Evolutionary conservation across 2,329 filamentous ascomycete genomes (phyloP), one percentile per base, ranked within the genome.

Genomic region (Magnaporthiopsis incrustans): DNA sequence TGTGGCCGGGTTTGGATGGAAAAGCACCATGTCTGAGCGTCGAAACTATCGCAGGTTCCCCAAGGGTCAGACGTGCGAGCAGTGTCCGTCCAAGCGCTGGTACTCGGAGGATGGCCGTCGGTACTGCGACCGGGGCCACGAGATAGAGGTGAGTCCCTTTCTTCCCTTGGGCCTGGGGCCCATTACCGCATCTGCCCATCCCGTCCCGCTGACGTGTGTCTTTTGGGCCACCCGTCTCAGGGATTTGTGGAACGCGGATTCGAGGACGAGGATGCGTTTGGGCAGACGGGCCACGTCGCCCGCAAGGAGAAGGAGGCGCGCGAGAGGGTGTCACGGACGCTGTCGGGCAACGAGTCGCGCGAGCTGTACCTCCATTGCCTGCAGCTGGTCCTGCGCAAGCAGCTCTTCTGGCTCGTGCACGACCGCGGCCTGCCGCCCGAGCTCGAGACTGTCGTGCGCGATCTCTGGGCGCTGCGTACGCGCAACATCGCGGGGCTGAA

Each of bases 341-440:
- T 90, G 61, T 74, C 74, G 7, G 93, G 93, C 57, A 79, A 84
- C 60, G 82, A 85, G 63, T 94, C 89, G 18, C 85, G 87, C 67
- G 85, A 89, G 67, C 83, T 97, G 30, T 97, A 91, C 73, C 80
- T 98, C 50, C 89, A 96, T 73, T 89, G 86, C 67, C 84, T 96
- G 65, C 94, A 98, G 75, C 79, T 97, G 38, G 83, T 98, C 60
- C 78, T 99, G 33, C 87, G 92, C 73, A 91, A 89, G 71, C 94
- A 98, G 77, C 78, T 91, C 22, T 77, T 85, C 71, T 93, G 89
- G 81, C 79, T 98, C 35, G 79, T 96, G 18, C 78, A 84, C 27
- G 78, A 81, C 7, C 87, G 87, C 72, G 83, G 84, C 0, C 82
- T 95, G 60, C 87, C 89, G 1, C 74, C 79, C 5, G 89, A 96